A percentile compares a stretch with the other conserved stretches of the same genome.
phyloP scores from a whole-genome alignment of 73 alveolate species.

The Paramecium primaurelia region DNA sequence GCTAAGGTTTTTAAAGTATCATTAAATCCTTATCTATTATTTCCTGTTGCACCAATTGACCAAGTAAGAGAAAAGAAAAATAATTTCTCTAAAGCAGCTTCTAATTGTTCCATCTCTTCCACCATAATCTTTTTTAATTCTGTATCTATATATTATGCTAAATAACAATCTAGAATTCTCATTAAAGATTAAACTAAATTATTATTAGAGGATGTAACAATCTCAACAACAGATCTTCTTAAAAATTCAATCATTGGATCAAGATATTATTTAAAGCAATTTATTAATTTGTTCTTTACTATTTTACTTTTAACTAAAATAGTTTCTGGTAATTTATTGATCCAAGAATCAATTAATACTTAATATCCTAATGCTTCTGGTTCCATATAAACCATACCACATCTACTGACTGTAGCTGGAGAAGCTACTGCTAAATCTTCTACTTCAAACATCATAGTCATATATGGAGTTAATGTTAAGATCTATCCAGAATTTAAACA shows the following conservation, averaged over 20 bases:
- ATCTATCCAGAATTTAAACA: slow-evolving; percentile 83
- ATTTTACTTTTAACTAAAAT: slow-evolving; percentile 40
- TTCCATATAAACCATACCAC: slow-evolving; percentile 99
- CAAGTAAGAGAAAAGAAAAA: slow-evolving; percentile 86
- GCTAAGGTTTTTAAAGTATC: slow-evolving; percentile 69
- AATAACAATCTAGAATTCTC: slow-evolving; percentile 89
- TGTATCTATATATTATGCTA: slow-evolving; percentile 80
- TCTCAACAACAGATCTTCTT: slow-evolving; percentile 82
- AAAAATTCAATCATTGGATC: slow-evolving; percentile 74
- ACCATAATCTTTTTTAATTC: slow-evolving; percentile 78
- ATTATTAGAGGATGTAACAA: slow-evolving; percentile 86
- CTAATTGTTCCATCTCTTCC: slow-evolving; percentile 87
- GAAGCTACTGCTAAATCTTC: slow-evolving; percentile 98
- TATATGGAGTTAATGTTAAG: slow-evolving; percentile 76
- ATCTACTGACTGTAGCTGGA: slow-evolving; percentile 99
- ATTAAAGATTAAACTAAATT: slow-evolving; percentile 79
- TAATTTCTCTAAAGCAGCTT: slow-evolving; percentile 77
- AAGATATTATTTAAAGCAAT: slow-evolving; percentile 67
- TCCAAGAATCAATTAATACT: slow-evolving; percentile 56
- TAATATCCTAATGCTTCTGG: slow-evolving; percentile 91
- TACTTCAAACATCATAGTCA: slow-evolving; percentile 92
- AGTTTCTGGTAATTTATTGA: slow-evolving; percentile 43
- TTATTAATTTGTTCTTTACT: slow-evolving; percentile 64
- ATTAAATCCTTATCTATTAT: slow-evolving; percentile 84
- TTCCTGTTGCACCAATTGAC: slow-evolving; percentile 92